A percentile compares a stretch with the other conserved stretches of the same genome.
These are phyloP conservation scores for Mimosa bimucronata DNA, from an alignment of 306 rosid genomes.

Conservation along the genomic window DNA sequence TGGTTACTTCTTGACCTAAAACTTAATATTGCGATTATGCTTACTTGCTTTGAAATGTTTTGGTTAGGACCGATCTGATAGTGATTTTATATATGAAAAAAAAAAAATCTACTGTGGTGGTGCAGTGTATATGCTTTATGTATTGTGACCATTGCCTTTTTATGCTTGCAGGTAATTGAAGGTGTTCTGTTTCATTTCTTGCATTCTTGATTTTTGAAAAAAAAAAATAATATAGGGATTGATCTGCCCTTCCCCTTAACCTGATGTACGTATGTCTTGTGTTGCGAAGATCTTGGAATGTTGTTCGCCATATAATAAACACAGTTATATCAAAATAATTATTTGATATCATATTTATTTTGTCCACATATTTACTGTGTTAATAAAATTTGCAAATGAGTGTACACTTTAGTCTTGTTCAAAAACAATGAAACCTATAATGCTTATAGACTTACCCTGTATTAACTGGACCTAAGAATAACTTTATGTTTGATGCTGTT, in stretches of 20 bases:
- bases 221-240: too few species aligned
- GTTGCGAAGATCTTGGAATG: background rate
- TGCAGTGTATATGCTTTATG: background rate
- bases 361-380: background rate
- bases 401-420: background rate
- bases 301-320: background rate
- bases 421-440: too few species aligned
- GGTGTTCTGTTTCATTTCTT: background rate
- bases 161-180: slow-evolving; percentile 1
- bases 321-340: background rate
- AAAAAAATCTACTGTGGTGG: background rate
- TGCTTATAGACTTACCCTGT: too few species aligned
- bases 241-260: too few species aligned
- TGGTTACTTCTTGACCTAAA: too few species aligned
- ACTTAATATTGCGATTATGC: too few species aligned
- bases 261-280: background rate
- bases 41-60: too few species aligned
- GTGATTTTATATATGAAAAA: too few species aligned
- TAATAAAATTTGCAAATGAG: background rate
- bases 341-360: background rate
- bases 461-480: too few species aligned
- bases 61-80: too few species aligned
- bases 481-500: too few species aligned
- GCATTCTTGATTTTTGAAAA: too few species aligned
- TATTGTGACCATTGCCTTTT: background rate